Conservation (phyloP, 2,329 filamentous ascomycete genomes). For the Aspergillus pseudonomiae region DNA sequence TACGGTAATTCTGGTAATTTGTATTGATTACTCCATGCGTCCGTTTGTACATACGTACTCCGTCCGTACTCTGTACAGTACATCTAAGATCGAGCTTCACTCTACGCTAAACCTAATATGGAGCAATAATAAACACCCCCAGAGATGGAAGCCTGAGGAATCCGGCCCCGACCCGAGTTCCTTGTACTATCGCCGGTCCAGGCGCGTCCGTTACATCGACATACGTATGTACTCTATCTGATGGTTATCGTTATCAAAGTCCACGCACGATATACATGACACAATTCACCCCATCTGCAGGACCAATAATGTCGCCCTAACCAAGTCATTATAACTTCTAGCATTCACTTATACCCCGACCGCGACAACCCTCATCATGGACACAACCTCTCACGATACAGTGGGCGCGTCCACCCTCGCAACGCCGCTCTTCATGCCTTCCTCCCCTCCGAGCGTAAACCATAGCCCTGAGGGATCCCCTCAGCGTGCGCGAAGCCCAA, state of each 20-base stretch:
- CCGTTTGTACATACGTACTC: no score
- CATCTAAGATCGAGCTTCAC: no score
- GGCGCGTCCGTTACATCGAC: neutral
- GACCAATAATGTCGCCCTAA: slow-evolving; percentile 1
- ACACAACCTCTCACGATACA: slow-evolving; percentile 46
- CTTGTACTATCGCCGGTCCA: neutral
- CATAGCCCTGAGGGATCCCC: slow-evolving; percentile 20
- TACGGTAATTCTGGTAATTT: neutral
- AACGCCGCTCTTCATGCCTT: slow-evolving; percentile 41
- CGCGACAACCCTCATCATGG: slow-evolving; percentile 31
- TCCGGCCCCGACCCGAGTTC: neutral
- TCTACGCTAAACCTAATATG: neutral
- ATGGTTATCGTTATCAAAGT: neutral
- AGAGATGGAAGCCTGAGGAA: neutral
- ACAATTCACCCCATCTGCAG: neutral
- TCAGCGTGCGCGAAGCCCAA: slow-evolving; percentile 26
- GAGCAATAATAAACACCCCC: neutral
- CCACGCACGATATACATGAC: neutral
- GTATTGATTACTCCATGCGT: no score
- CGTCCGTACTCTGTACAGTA: no score
- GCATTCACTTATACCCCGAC: slow-evolving; percentile 14
- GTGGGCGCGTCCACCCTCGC: slow-evolving; percentile 44
- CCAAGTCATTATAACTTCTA: neutral
- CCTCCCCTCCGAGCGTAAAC: slow-evolving; percentile 33
- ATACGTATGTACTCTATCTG: neutral